Evolutionary conservation across 1,139 yeast species (phyloP), one percentile per base, ranked within the genome.

Genomic region (Pichia kudriavzevii): DNA sequence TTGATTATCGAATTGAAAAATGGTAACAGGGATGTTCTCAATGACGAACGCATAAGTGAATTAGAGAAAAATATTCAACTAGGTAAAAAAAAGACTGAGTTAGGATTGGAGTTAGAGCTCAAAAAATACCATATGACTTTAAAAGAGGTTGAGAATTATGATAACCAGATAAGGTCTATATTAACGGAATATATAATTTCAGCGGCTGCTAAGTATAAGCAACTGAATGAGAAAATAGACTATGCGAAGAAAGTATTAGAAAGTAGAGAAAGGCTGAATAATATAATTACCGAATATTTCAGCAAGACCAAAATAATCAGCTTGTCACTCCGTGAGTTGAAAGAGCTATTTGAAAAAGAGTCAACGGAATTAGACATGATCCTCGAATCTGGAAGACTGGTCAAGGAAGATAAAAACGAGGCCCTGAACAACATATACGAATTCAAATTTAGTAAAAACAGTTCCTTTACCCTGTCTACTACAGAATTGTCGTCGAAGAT

Each of bases 271-370:
- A 43, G 43, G 13, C 36, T 55, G 12, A 53, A 50, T 34, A 35
- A 35, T 8, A 41, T 45, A 2, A 46, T 54, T 13, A 40, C 40
- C 22, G 40, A 48, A 16, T 48, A 50, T 28, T 34, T 50, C n/a
- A 32, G 33, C n/a, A 41, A 42, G 13, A 40, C 48, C 0, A 44
- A 49, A 31, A 28, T 38, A 8, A 46, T 56, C n/a, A 43, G 39
- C n/a, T 29, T 56, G 20, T 34, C 50, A 2, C 42, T 38, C 26
- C 22, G 26, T 7, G 56, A 57, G 34, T 24, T 56, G 2, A 37
- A 36, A 11, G 31, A 43, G 12, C 39, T 56, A 14, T 57, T 57
- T 36, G 53, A 49, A 3, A 43, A 44, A 14, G 52, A 49, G 6
- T 36, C 36, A 3, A 31, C 46, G 16, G 57, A 54, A 28, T 34